Evolutionary conservation across 495 filamentous ascomycete genomes (phyloP), one percentile per base, ranked within the genome.

Genomic region (Neurospora africana): DNA sequence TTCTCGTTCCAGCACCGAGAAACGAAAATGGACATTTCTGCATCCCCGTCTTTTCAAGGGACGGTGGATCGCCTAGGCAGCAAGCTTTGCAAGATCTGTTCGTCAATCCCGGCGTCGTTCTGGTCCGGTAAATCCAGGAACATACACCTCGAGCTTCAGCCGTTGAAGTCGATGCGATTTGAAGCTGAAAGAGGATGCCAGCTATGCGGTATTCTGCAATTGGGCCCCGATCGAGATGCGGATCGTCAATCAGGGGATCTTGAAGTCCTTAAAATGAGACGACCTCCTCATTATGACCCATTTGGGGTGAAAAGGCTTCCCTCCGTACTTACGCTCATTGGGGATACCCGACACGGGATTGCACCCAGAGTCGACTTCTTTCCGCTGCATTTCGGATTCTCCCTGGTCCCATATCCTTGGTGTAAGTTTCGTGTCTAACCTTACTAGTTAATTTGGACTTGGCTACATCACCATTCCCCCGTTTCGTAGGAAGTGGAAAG

Each of bases 231-330:
- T 15, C 44, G 21, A 27, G 44, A 53, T 13, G 0, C 21, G 3
- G 0, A 11, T 27, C 1, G 0, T 53, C 21, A 7, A 3, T 15
- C 21, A 15, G 21, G 21, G 44, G 4, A 53, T 27, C n/a, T 13
- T 0, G 10, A 53, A 27, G 11, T 6, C 11, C 44, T 53, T 4
- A 5, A 53, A 21, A 5, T 53, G 44, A 27, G 10, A 23, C 43
- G 43, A 21, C 17, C 5, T 43, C 15, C 17, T 19, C 3, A 23
- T 11, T 47, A 47, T 47, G 43, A 11, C n/a, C 43, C 43, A 9
- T 23, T 5, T 47, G 43, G 4, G 4, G 3, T 23, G n/a, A 0
- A 2, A 0, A 11, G 5, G 0, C 3, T 0, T 3, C n/a, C 9
- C 9, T 47, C 43, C 0, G 0, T 11, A 10, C 4, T 47, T 2